Percentiles rank a stretch among this genome's conserved stretches.
These are phyloP conservation scores for Alternaria viburni DNA, from an alignment of 2,329 filamentous ascomycete species.

Conservation along the genomic window DNA sequence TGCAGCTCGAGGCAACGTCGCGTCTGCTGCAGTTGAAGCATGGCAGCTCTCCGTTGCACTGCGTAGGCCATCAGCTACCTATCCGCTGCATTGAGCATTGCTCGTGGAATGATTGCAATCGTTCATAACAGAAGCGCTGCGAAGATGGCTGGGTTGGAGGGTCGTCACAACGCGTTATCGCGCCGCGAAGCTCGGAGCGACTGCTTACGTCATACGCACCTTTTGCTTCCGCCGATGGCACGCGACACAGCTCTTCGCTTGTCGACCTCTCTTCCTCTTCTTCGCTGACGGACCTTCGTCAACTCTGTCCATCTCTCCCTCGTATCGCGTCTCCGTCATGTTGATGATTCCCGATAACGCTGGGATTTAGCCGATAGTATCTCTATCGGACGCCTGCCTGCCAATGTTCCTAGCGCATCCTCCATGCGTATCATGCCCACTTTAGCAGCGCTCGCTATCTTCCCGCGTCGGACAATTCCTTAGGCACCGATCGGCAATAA, in stretches of 20 bases:
- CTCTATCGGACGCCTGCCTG: not conserved
- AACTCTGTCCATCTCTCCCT: not conserved
- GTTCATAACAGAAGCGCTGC: not conserved
- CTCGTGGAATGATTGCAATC: not conserved
- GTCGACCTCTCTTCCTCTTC: constrained; percentile 22
- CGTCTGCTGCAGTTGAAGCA: constrained; percentile 25
- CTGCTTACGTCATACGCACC: constrained; percentile 8
- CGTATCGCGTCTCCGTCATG: not conserved
- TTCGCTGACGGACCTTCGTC: constrained; percentile 1
- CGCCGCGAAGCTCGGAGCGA: not conserved
- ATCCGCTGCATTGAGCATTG: not conserved
- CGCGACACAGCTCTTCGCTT: constrained; percentile 19
- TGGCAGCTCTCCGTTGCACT: constrained; percentile 25
- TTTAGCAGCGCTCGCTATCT: not conserved
- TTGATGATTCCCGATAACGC: not conserved
- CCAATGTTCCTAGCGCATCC: not conserved
- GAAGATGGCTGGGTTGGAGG: not conserved
- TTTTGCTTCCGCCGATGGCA: constrained; percentile 27
- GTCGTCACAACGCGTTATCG: not conserved
- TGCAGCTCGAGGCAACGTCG: constrained; percentile 17
- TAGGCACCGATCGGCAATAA: constrained; percentile 12
- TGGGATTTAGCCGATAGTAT: not conserved
- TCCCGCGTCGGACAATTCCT: constrained; percentile 8
- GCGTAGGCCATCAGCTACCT: not conserved
- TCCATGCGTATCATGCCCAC: not conserved